These are phyloP conservation scores for Calocybe cyanea DNA, from an alignment of 768 basidiomycete genomes.

Conservation along the genomic window DNA sequence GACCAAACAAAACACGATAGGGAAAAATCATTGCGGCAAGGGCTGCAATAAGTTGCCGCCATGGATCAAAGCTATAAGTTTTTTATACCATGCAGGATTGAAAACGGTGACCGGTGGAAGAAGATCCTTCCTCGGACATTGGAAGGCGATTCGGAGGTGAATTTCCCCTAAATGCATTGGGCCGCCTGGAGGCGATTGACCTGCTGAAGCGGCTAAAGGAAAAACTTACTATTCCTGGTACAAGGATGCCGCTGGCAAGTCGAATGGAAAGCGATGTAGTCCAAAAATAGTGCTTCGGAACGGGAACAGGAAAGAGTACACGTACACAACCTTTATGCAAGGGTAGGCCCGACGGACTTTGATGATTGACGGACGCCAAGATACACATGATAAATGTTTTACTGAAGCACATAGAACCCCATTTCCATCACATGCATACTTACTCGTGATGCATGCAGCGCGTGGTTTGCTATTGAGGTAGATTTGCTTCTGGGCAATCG, in stretches of 20 bases:
- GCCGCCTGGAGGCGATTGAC: neutral
- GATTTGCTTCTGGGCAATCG: neutral
- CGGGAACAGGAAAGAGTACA: neutral
- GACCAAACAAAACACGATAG: slow-evolving; percentile 3
- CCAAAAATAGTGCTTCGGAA: neutral
- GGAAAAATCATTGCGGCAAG: slow-evolving; percentile 7
- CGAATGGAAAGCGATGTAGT: neutral
- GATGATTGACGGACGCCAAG: neutral
- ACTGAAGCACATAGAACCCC: neutral
- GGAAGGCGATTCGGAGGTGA: slow-evolving; percentile 2
- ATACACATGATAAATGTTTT: slow-evolving; percentile 9
- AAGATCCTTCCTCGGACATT: slow-evolving; percentile 2
- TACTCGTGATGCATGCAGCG: slow-evolving; percentile 13
- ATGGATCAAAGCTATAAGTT: slow-evolving; percentile 8
- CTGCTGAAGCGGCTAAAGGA: neutral
- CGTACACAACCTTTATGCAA: neutral
- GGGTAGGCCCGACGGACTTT: neutral
- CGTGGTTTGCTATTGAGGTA: slow-evolving; percentile 2
- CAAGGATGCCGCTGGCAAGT: neutral
- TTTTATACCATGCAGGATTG: slow-evolving; percentile 7
- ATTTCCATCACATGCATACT: slow-evolving; percentile 10
- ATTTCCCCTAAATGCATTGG: neutral
- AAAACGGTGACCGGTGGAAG: slow-evolving; percentile 2
- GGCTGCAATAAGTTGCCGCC: neutral
- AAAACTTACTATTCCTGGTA: neutral